Evolutionary conservation across 2,329 filamentous ascomycete genomes (phyloP), one percentile per base, ranked within the genome.

Genomic region (Penicillium freii): DNA sequence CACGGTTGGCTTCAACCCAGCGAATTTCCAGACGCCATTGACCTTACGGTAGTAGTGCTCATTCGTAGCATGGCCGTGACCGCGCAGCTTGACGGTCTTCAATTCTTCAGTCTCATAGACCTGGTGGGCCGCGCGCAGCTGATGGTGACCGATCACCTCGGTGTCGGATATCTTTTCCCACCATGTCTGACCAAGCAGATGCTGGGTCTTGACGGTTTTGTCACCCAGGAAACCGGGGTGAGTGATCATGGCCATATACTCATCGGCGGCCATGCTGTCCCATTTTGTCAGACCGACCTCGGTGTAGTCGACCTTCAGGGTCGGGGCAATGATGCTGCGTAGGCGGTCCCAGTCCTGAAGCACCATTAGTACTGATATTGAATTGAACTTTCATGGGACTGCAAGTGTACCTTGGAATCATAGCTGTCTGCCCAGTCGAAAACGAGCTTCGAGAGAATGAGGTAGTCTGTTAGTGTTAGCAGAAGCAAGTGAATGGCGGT

Each of bases 101-200:
- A 80, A 66, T 34, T 72, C 77, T n/a, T 69, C 74, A 63, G 84
- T 82, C 3, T 77, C 81, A 73, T 86, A 87, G 50, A 82, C 77
- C 74, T 87, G 84, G 67, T 87, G 84, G 3, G 84, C 83, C 34
- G 85, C 84, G 42, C 84, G 82, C 48, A 86, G 73, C 74, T 86
- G 84, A 71, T 85, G 83, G 67, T 82, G 78, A n/a, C 84, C 84
- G 56, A 84, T 73, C 48, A 85, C 79, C 68, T 84, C 80, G n/a
- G 78, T 82, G 57, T 84, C 83, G 1, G 80, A 82, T 39, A 85
- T 70, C 62, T 79, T 80, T 68, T 84, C 79, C 81, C 81, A 87
- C 71, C 81, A 81, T 19, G 81, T 80, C 34, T 78, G 81, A 51
- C 84, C 84, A 64, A 87, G 81, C 66, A 87, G 82, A 74, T 88